Base-by-base conservation (phyloP, 2,329 filamentous ascomycete species). In the Periconia sp. region DNA sequence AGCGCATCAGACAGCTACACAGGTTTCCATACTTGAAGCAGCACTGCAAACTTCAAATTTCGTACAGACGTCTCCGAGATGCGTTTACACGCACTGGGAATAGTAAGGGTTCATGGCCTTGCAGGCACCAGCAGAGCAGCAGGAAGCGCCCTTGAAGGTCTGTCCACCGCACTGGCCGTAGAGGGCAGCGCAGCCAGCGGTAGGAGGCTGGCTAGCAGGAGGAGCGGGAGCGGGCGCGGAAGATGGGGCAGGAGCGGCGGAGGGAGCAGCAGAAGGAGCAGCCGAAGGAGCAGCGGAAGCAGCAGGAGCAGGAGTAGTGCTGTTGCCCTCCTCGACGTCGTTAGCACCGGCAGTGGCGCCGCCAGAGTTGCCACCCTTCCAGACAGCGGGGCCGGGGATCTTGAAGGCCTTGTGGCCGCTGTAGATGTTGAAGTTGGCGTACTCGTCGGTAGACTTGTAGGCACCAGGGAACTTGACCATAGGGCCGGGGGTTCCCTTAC, bases 401-500 rank as follows among this genome's bases (percentile, higher is more conserved):
- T 20, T 23, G 27, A 31, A 47, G 6, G 14, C 9, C 31, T 47
- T 47, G 45, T 14, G 47, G 17, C 45, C 45, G 27, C 23, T 31
- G 7, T 15, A 44, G 10, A 44, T 11, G 42, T 8, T 23, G 14
- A 44, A 44, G 42, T 44, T 44, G 42, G 15, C 33, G 11, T 37
- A 13, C 6, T 13, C 11, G 33, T 74, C 70, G 2, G 50, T 63
- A 6, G 60, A 59, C 13, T 40, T 41, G 19, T 48, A 41, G 9
- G 53, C 77, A 15, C 69, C 77, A 8, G 77, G 76, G 56, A 79
- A 77, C 49, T 69, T 63, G 17, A 73, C 72, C 19, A 74, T 58
- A 2, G 74, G 73, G 0, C 60, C 53, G 1, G 76, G 75, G 8
- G 46, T 65, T 48, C 72, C 73, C 45, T 55, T 69, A 2, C 74